Evolutionary conservation across 768 basidiomycete species (phyloP).

Genomic region (Rhizopogon vinicolor): DNA sequence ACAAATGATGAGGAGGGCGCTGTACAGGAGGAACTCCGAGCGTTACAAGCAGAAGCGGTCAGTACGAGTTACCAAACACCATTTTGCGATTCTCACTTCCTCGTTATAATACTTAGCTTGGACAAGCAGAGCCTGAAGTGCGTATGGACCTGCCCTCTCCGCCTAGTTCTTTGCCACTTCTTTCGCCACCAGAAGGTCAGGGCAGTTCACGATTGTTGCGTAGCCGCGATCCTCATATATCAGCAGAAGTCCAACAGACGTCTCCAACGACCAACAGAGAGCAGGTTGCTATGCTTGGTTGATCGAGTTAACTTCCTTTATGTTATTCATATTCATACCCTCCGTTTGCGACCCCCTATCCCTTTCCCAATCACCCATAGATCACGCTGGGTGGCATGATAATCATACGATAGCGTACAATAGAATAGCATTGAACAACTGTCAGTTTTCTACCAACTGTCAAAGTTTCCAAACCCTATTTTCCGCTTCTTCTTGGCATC

Average conservation of each 20-base stretch:
- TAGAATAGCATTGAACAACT: background rate
- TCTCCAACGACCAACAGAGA: background rate
- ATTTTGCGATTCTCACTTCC: background rate
- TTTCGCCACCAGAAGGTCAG: conserved; percentile 14
- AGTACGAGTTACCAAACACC: background rate
- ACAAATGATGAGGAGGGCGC: conserved; percentile 90
- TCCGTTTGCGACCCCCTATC: background rate
- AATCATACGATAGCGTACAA: background rate
- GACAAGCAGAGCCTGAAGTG: conserved; percentile 20
- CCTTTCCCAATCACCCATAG: background rate
- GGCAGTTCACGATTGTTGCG: conserved; percentile 20
- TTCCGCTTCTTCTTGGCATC: conserved; percentile 77
- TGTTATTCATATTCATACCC: background rate
- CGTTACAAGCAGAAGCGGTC: conserved; percentile 63
- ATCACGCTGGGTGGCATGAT: background rate
- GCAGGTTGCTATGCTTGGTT: conserved; percentile 19
- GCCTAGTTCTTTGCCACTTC: conserved; percentile 42
- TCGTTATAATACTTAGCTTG: conserved; percentile 21
- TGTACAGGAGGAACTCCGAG: conserved; percentile 77
- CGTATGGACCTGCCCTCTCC: conserved; percentile 47
- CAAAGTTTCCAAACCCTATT: conserved; percentile 89
- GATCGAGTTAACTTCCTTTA: conserved; percentile 2
- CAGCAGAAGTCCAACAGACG: conserved; percentile 1
- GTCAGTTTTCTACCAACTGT: conserved; percentile 53
- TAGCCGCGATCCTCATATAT: conserved; percentile 2